Base-by-base conservation (phyloP, 108 stramenopile species). In the Cyclotella choctawhatcheeana region DNA sequence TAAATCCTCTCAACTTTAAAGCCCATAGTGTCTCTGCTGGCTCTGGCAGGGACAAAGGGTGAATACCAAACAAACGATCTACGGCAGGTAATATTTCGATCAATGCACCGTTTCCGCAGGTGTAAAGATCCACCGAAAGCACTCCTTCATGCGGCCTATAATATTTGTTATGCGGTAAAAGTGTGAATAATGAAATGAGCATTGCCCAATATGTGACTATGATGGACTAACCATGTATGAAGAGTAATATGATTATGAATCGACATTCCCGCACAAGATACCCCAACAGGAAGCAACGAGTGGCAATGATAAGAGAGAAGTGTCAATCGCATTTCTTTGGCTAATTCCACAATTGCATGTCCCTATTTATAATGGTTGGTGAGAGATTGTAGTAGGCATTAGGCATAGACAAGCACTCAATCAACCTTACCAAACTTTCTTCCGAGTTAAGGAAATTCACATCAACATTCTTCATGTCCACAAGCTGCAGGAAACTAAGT, bases 221-320 rank as follows among this genome's bases (percentile, higher is more conserved):
- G 10, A 52, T 3, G 51, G 37, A 2, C 64, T 37, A 21, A 67
- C 33, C 34, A 45, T 3, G 53, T 37, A 53, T 69, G 56, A 22
- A 58, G 13, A 24, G 48, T 32, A 45, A 74, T 53, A 21, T 65
- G 73, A 18, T 65, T 82, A 62, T 92, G 87, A 53, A 89, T 29
- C 56, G 89, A 65, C 14, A 90, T 77, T 13, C 89, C 93, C 31
- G 76, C 86, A 58, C 90, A 92, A 35, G 73, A 83, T 13, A 94
- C 91, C 26, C 93, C 93, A 31, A 59, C 67, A 2, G 90, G 90
- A 25, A 69, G 65, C 48, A 92, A 65, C 20, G 65, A 77, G 47
- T 88, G 91, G 61, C 93, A 92, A 58, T 94, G 89, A 64, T 90
- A 92, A 16, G 89, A 89, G 13, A 94, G 71, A 0, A 90, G 76